These are phyloP conservation scores for Protoeuglena noctilucae DNA, from an alignment of 139 green algal species.

Conservation along the genomic window DNA sequence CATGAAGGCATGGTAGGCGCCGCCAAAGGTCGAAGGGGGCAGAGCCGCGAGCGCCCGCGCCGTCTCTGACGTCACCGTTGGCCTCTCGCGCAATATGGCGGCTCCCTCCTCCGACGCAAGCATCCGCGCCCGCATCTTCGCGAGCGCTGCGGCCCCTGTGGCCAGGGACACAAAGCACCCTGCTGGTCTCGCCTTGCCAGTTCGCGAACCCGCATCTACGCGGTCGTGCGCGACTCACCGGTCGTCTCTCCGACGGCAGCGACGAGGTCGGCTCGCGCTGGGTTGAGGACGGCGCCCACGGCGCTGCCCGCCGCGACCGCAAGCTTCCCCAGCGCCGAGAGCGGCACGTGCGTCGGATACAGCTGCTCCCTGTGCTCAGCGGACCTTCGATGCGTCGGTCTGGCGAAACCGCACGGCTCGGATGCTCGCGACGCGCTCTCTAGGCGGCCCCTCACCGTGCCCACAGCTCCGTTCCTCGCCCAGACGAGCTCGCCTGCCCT, in stretches of 20 bases:
- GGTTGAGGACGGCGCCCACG: no score
- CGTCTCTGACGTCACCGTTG: constrained; percentile 28
- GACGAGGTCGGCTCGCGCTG: constrained; percentile 62
- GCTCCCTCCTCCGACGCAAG: constrained; percentile 23
- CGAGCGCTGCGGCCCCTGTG: constrained; percentile 1
- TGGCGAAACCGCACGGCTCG: no score
- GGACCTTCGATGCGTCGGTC: no score
- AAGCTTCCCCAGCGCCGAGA: no score
- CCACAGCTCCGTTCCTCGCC: no score
- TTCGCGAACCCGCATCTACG: not conserved
- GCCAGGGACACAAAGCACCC: not conserved
- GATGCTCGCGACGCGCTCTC: no score
- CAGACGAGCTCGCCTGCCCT: no score
- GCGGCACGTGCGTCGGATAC: no score
- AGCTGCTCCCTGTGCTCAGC: no score
- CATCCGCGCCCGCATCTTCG: constrained; percentile 64
- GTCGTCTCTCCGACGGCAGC: constrained; percentile 34
- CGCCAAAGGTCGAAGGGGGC: constrained; percentile 56
- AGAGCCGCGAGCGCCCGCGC: not conserved
- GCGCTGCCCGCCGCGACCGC: no score
- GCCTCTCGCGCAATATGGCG: constrained; percentile 50
- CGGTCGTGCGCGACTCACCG: not conserved
- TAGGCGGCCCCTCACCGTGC: no score
- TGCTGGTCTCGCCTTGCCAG: not conserved
- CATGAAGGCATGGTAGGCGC: constrained; percentile 84